These are phyloP conservation scores for Fusarium acutatum DNA, from an alignment of 2,329 filamentous ascomycete genomes.

Conservation along the genomic window DNA sequence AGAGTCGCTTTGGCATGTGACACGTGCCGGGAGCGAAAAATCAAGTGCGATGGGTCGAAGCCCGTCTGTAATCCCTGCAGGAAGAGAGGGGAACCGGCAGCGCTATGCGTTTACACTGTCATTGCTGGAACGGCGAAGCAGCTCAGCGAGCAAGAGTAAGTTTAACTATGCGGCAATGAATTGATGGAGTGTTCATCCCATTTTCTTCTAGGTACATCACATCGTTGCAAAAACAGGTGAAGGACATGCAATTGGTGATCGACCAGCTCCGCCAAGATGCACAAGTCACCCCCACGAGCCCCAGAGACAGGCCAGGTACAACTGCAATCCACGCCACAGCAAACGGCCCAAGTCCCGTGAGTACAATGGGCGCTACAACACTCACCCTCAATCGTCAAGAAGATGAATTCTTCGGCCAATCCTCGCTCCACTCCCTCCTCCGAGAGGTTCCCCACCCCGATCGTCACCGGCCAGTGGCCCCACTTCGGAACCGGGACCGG, in stretches of 20 bases:
- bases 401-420: not conserved
- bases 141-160: not conserved
- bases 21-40: not conserved
- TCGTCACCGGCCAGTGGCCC: not conserved
- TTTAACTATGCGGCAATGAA: no score
- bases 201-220: not conserved
- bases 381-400: not conserved
- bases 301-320: not conserved
- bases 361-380: conserved; percentile 5
- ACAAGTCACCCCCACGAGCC: not conserved
- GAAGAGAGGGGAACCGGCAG: not conserved
- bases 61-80: not conserved
- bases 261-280: not conserved
- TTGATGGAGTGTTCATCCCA: no score
- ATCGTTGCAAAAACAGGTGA: not conserved
- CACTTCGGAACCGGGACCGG: not conserved
- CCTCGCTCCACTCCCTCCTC: not conserved
- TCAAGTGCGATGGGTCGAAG: conserved; percentile 4
- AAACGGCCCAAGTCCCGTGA: not conserved
- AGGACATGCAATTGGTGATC: not conserved
- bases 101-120: not conserved
- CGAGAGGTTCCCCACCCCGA: not conserved
- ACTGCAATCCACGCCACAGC: not conserved
- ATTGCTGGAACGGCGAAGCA: not conserved
- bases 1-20: conserved; percentile 12